These are phyloP conservation scores for Metarhizium sp. DNA, from an alignment of 2,329 filamentous ascomycete genomes.

Conservation along the genomic window DNA sequence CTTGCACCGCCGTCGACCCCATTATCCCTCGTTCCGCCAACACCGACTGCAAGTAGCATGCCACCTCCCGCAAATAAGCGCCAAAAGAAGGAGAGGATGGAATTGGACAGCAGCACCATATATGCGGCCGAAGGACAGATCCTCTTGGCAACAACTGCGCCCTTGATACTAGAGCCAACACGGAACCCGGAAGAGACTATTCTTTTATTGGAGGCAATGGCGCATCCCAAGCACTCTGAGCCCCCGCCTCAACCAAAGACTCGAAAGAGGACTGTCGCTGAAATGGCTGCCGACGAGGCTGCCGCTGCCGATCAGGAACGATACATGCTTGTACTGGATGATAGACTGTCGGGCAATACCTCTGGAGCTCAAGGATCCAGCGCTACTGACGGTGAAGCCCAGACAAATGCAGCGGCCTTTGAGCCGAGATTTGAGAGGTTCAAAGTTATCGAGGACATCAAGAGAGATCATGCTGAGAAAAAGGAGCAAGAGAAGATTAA, in stretches of 20 bases:
- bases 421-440: conserved; percentile 85
- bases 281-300: conserved; percentile 91
- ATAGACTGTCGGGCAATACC: conserved; percentile 57
- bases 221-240: conserved; percentile 69
- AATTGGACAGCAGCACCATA: conserved; percentile 66
- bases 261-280: conserved; percentile 86
- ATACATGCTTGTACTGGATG: conserved; percentile 88
- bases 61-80: conserved; percentile 58
- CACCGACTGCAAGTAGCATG: conserved; percentile 51
- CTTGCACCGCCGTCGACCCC: conserved; percentile 60
- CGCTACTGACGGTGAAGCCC: conserved; percentile 61
- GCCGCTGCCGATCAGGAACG: conserved; percentile 80
- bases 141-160: conserved; percentile 61
- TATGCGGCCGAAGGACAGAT: conserved; percentile 69
- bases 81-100: conserved; percentile 61
- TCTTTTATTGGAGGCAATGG: conserved; percentile 58
- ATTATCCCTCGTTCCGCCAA: conserved; percentile 47
- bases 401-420: conserved; percentile 62
- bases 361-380: conserved; percentile 47
- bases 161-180: conserved; percentile 70
- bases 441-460: conserved; percentile 83
- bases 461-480: conserved; percentile 65
- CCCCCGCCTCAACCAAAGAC: conserved; percentile 76
- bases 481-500: conserved; percentile 67
- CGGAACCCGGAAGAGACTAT: conserved; percentile 60